These are phyloP conservation scores for Leucogyrophana mollusca DNA, from an alignment of 768 basidiomycete species.

Conservation along the genomic window DNA sequence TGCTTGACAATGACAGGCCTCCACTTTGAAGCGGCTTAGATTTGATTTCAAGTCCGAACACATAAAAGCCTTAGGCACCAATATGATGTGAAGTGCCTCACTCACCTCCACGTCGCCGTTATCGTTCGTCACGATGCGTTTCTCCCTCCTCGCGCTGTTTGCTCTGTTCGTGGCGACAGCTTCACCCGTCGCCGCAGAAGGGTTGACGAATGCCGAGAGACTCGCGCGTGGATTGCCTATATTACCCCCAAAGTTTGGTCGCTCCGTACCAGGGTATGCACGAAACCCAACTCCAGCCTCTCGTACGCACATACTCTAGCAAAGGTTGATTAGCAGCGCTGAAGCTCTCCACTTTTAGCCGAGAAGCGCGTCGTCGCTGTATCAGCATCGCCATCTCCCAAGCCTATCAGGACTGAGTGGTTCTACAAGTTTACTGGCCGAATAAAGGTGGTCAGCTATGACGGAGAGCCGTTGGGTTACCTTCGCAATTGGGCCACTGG, in stretches of 20 bases:
- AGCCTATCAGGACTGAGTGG: constrained; percentile 21
- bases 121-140: constrained; percentile 4
- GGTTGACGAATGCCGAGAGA: constrained; percentile 42
- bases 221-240: constrained; percentile 46
- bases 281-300: constrained; percentile 23
- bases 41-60: not conserved
- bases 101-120: not conserved
- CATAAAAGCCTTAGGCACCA: constrained; percentile 2
- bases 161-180: constrained; percentile 21
- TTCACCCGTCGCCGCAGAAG: constrained; percentile 15
- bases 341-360: not conserved
- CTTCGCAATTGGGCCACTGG: constrained; percentile 30
- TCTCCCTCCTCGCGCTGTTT: constrained; percentile 12
- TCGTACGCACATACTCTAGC: not conserved
- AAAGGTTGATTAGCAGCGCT: not conserved
- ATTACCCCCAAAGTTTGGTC: constrained; percentile 30
- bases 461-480: constrained; percentile 31
- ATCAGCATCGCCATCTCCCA: not conserved
- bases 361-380: not conserved
- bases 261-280: constrained; percentile 25
- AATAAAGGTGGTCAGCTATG: constrained; percentile 32
- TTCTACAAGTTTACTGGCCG: constrained; percentile 25
- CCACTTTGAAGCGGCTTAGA: no score
- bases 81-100: not conserved
- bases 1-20: not conserved